Conservation (phyloP, 768 basidiomycete genomes). For the Naganishia randhawae region DNA sequence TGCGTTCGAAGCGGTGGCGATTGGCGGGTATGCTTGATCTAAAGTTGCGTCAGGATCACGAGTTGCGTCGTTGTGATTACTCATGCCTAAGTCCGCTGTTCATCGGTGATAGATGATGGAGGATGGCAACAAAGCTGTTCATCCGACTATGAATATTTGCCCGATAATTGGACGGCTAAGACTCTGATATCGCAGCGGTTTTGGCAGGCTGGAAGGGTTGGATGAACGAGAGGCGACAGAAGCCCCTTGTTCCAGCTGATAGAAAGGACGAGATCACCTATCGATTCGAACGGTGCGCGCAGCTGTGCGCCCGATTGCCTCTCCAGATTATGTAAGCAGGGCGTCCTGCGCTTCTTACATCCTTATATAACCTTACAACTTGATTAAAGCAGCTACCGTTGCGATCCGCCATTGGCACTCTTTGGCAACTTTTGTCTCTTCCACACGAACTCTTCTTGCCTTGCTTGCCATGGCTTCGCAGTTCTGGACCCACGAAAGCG, state of each 20-base stretch:
- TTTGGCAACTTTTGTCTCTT: no score
- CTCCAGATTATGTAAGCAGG: not conserved
- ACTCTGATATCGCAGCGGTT: not conserved
- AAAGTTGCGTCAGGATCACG: conserved; percentile 14
- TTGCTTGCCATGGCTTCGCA: no score
- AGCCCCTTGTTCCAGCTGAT: not conserved
- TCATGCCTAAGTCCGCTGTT: conserved; percentile 20
- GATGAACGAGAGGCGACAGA: not conserved
- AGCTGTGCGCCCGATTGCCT: no score
- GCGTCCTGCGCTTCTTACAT: not conserved
- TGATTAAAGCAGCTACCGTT: no score
- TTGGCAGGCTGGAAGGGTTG: not conserved
- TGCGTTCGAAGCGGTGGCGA: not conserved
- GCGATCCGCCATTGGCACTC: no score
- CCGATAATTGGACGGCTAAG: not conserved
- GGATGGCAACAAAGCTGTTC: conserved; percentile 14
- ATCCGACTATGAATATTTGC: not conserved
- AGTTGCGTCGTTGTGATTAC: conserved; percentile 20
- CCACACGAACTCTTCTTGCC: no score
- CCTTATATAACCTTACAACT: not conserved
- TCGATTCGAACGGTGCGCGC: not conserved
- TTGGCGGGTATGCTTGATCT: conserved; percentile 1
- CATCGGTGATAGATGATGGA: conserved; percentile 15
- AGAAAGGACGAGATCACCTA: conserved; percentile 1
- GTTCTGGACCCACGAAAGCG: no score